Conservation (phyloP, 129 eudicot genomes). For the Oenanthe sinensis region DNA sequence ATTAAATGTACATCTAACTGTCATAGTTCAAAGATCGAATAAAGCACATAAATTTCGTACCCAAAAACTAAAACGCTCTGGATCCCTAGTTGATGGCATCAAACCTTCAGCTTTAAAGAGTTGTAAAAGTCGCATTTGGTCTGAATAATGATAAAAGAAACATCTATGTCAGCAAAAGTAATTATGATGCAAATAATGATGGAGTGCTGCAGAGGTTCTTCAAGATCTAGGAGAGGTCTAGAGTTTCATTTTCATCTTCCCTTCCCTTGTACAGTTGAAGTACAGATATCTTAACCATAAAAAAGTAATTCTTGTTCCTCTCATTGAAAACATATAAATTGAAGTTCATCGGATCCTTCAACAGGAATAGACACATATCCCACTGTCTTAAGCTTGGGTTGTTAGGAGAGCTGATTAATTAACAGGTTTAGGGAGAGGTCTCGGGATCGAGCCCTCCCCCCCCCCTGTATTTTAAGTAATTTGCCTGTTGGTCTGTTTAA, state of each 20-base stretch:
- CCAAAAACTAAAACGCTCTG: slow-evolving; percentile 98
- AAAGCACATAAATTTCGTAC: slow-evolving; percentile 29
- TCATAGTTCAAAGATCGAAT: background rate
- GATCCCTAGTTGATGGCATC: slow-evolving; percentile 77
- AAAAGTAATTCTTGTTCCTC: background rate
- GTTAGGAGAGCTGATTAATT: background rate
- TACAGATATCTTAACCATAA: background rate
- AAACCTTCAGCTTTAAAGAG: slow-evolving; percentile 82
- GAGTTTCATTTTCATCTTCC: background rate
- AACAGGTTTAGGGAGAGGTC: background rate
- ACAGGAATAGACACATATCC: background rate
- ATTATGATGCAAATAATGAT: background rate
- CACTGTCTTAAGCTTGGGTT: background rate
- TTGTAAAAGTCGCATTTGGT: slow-evolving; percentile 70
- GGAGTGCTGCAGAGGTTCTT: background rate
- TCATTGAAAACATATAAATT: background rate
- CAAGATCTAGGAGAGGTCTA: background rate
- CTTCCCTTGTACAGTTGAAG: background rate
- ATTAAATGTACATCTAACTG: background rate
- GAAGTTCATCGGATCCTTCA: background rate
- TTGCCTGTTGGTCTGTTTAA: background rate
- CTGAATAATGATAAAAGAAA: slow-evolving; percentile 28
- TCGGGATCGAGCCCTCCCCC: no score
- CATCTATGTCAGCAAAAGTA: background rate
- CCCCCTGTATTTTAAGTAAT: no score